Conservation (phyloP, 345 rosid genomes). For the Bruguiera parviflora region DNA sequence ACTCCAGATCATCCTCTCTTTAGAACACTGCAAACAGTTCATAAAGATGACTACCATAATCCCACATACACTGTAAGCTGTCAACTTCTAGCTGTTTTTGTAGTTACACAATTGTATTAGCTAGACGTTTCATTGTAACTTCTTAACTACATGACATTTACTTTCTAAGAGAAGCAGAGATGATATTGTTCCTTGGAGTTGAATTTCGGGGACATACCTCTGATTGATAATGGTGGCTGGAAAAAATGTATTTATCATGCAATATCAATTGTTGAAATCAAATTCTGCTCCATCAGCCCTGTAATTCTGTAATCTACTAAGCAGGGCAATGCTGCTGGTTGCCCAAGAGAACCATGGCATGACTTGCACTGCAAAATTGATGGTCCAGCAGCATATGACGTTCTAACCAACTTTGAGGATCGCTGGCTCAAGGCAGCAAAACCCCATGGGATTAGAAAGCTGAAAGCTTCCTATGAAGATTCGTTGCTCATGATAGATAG, state of each 20-base stretch:
- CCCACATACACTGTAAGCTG: constrained; percentile 75
- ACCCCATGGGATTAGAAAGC: constrained; percentile 71
- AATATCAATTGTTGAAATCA: neutral
- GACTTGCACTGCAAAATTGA: constrained; percentile 88
- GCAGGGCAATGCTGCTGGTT: constrained; percentile 66
- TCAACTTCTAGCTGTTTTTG: constrained; percentile 9
- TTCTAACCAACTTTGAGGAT: constrained; percentile 86
- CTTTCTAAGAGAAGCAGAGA: neutral
- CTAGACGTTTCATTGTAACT: neutral
- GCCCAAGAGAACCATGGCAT: constrained; percentile 98
- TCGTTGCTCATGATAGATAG: constrained; percentile 69
- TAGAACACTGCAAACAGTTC: constrained; percentile 63
- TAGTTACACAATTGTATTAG: constrained; percentile 7
- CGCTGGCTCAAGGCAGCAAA: constrained; percentile 87
- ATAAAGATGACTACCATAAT: constrained; percentile 88
- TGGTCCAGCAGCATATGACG: constrained; percentile 98
- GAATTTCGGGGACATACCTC: neutral
- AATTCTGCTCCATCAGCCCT: neutral
- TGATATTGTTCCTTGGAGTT: neutral
- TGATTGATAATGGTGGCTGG: neutral
- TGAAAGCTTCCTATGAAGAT: constrained; percentile 74
- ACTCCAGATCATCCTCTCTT: constrained; percentile 79
- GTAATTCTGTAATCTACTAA: neutral
- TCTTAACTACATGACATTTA: constrained; percentile 2
- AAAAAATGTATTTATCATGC: neutral